Percentiles rank a stretch among this genome's conserved stretches.
Evolutionary conservation across 768 basidiomycete species (phyloP).

Genomic region (Hemileccinum rubropunctum): DNA sequence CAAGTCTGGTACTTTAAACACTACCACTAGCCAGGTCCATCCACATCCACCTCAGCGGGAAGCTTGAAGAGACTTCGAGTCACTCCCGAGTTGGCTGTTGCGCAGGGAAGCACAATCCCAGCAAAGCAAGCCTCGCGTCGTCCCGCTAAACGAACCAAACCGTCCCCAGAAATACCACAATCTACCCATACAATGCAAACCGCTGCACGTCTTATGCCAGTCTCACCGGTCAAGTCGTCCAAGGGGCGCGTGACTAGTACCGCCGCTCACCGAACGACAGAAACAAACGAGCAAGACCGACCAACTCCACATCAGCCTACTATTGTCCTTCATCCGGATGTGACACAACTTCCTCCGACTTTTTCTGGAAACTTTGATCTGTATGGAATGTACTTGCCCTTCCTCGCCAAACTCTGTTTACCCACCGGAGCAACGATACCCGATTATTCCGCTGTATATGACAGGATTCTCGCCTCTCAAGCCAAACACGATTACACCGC

Average conservation of each 20-base stretch:
- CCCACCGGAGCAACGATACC: constrained; percentile 27
- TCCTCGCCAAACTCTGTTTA: constrained; percentile 33
- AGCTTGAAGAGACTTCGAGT: constrained; percentile 21
- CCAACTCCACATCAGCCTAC: constrained; percentile 8
- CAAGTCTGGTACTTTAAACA: background rate
- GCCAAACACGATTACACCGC: constrained; percentile 38
- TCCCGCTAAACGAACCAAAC: constrained; percentile 17
- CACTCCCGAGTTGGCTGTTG: constrained; percentile 15
- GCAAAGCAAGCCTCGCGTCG: constrained; percentile 10
- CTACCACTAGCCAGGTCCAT: constrained; percentile 8
- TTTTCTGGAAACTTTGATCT: constrained; percentile 39
- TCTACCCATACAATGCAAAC: constrained; percentile 6
- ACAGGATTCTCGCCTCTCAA: constrained; percentile 37
- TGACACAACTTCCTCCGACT: constrained; percentile 5
- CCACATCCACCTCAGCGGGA: constrained; percentile 17
- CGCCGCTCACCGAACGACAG: background rate
- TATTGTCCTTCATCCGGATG: constrained; percentile 3
- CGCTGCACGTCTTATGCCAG: background rate
- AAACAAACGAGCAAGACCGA: background rate
- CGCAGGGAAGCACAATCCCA: constrained; percentile 1
- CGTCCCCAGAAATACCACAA: constrained; percentile 10
- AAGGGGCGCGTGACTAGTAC: constrained; percentile 4
- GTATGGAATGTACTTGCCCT: constrained; percentile 39
- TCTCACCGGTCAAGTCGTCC: constrained; percentile 8
- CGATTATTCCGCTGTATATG: constrained; percentile 31